Conservation (phyloP, 495 filamentous ascomycete species). For the Lentithecium fluviatile region DNA sequence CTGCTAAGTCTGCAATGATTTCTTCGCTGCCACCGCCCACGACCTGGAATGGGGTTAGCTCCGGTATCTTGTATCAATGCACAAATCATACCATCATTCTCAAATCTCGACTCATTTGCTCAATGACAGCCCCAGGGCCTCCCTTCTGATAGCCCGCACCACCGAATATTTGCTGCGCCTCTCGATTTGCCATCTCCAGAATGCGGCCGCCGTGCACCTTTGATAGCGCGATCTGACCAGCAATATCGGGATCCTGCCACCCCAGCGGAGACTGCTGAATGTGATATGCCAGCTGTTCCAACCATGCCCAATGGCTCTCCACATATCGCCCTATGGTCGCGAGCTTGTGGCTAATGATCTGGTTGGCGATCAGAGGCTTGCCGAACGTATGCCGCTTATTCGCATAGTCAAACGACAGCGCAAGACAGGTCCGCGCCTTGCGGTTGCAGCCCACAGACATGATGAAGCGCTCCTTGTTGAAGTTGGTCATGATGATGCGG, state of each 20-base stretch:
- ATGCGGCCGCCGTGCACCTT: constrained; percentile 58
- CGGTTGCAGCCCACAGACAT: constrained; percentile 44
- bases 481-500: constrained; percentile 45
- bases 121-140: constrained; percentile 53
- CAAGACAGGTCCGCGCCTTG: constrained; percentile 40
- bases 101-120: constrained; percentile 59
- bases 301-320: constrained; percentile 45
- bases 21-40: constrained; percentile 60
- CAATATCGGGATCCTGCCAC: constrained; percentile 43
- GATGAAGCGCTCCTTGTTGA: constrained; percentile 44
- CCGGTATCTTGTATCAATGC: not conserved
- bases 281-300: constrained; percentile 51
- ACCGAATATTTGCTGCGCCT: constrained; percentile 62
- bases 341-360: constrained; percentile 43
- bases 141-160: constrained; percentile 56
- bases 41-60: constrained; percentile 33
- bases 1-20: constrained; percentile 55
- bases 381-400: constrained; percentile 45
- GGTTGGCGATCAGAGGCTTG: constrained; percentile 41
- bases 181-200: constrained; percentile 56
- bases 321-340: constrained; percentile 43
- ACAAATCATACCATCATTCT: constrained; percentile 48
- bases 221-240: constrained; percentile 46
- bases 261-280: constrained; percentile 36
- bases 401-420: constrained; percentile 40